phyloP scores from a whole-genome alignment of 768 basidiomycete species.

The Cyathus striatus region DNA sequence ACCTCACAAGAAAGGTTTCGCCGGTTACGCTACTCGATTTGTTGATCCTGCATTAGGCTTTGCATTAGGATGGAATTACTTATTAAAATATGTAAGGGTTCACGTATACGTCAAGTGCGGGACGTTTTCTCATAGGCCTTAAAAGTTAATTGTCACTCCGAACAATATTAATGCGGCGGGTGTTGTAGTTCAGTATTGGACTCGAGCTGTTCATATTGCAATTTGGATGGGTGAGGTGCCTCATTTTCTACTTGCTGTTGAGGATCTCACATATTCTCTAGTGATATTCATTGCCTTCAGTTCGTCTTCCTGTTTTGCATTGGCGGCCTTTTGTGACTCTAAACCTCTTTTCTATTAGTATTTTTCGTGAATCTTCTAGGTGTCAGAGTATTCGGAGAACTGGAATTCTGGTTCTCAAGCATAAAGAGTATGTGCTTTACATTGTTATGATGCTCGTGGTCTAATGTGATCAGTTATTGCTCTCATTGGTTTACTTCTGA shows the following conservation, averaged over 20 bases:
- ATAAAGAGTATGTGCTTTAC: slow-evolving; percentile 52
- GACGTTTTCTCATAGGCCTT: too few species aligned
- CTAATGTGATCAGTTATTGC: slow-evolving; percentile 25
- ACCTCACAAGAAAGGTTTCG: slow-evolving; percentile 57
- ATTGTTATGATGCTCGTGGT: neutral
- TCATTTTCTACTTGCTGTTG: too few species aligned
- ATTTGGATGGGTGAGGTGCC: slow-evolving; percentile 62
- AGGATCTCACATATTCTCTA: too few species aligned
- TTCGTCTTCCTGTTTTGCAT: too few species aligned
- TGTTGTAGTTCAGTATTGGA: slow-evolving; percentile 47
- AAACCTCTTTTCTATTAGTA: slow-evolving; percentile 22
- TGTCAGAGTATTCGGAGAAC: slow-evolving; percentile 62
- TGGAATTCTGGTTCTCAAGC: slow-evolving; percentile 72
- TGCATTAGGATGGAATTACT: slow-evolving; percentile 61
- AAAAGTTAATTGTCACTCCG: slow-evolving; percentile 58
- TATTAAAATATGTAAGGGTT: slow-evolving; percentile 45
- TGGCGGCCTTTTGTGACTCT: too few species aligned
- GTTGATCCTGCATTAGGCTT: slow-evolving; percentile 67
- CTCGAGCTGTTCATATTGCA: slow-evolving; percentile 34
- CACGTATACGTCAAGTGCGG: neutral
- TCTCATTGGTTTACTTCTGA: slow-evolving; percentile 46
- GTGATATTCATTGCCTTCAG: slow-evolving; percentile 57
- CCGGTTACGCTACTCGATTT: slow-evolving; percentile 60
- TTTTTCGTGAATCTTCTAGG: slow-evolving; percentile 55
- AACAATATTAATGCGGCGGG: slow-evolving; percentile 65